phyloP scores from a whole-genome alignment of 1,284 basidiomycete species.

The Tilletia setariae region DNA sequence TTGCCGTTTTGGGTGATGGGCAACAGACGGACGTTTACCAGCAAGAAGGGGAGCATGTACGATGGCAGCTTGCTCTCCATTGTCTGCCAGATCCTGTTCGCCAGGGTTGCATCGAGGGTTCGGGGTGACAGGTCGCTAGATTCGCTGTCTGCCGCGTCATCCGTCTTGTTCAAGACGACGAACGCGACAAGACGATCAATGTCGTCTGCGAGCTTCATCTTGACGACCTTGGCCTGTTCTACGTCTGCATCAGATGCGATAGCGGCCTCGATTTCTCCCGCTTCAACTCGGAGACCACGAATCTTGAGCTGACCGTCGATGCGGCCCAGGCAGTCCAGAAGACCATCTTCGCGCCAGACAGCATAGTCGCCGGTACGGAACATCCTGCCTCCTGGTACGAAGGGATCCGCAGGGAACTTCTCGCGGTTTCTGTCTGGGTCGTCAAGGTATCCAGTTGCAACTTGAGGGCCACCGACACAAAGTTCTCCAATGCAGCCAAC shows the following conservation, averaged over 20 bases:
- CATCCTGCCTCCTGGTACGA: background rate
- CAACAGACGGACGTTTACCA: no score
- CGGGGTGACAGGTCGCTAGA: no score
- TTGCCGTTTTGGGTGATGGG: no score
- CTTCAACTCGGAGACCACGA: slow-evolving; percentile 11
- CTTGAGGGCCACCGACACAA: slow-evolving; percentile 42
- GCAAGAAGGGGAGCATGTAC: no score
- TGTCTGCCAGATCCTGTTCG: no score
- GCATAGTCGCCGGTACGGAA: slow-evolving; percentile 17
- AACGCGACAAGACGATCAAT: background rate
- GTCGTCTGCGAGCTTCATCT: background rate
- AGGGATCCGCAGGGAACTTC: background rate
- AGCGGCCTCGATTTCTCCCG: slow-evolving; percentile 10
- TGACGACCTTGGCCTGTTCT: background rate
- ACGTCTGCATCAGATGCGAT: background rate
- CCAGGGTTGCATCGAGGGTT: no score
- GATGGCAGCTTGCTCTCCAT: no score
- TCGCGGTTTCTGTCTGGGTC: background rate
- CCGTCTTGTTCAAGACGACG: background rate
- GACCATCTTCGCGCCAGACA: background rate
- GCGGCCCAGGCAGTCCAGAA: no score
- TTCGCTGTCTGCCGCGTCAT: no score
- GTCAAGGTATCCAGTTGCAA: slow-evolving; percentile 38
- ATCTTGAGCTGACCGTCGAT: slow-evolving; percentile 16
- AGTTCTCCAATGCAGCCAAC: slow-evolving; percentile 44